Evolutionary conservation across 2,329 filamentous ascomycete species (phyloP).

Genomic region (Xylaria sp.): DNA sequence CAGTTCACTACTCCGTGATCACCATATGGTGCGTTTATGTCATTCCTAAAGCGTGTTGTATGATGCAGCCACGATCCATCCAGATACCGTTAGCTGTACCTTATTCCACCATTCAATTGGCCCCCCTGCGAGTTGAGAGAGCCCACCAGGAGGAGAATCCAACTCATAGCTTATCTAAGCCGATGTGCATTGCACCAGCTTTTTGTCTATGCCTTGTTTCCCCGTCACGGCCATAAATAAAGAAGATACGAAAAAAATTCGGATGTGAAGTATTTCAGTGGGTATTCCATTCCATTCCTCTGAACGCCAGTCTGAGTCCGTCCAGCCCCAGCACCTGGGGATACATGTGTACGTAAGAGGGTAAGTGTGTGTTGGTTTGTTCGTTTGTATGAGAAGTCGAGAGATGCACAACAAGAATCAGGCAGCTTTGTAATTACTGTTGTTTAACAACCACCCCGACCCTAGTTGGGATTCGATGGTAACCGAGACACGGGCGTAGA

Average conservation of each 20-base stretch:
- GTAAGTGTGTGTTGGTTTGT: background rate
- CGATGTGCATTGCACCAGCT: too few relatives aligned
- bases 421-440: background rate
- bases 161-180: too few relatives aligned
- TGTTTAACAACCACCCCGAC: conserved; percentile 36
- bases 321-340: background rate
- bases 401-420: background rate
- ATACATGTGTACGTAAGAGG: background rate
- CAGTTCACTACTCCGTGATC: too few relatives aligned
- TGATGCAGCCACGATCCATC: too few relatives aligned
- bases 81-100: too few relatives aligned
- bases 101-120: too few relatives aligned
- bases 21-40: too few relatives aligned
- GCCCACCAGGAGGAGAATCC: too few relatives aligned
- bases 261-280: background rate
- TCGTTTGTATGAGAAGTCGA: background rate
- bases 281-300: background rate
- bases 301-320: background rate
- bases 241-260: background rate
- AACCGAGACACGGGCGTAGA: conserved; percentile 39
- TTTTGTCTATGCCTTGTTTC: background rate
- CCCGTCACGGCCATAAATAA: background rate
- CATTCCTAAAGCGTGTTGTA: too few relatives aligned
- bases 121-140: too few relatives aligned
- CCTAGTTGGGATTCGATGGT: conserved; percentile 44